phyloP scores from a whole-genome alignment of 768 basidiomycete genomes.

The Porpolomopsis calyptriformis region DNA sequence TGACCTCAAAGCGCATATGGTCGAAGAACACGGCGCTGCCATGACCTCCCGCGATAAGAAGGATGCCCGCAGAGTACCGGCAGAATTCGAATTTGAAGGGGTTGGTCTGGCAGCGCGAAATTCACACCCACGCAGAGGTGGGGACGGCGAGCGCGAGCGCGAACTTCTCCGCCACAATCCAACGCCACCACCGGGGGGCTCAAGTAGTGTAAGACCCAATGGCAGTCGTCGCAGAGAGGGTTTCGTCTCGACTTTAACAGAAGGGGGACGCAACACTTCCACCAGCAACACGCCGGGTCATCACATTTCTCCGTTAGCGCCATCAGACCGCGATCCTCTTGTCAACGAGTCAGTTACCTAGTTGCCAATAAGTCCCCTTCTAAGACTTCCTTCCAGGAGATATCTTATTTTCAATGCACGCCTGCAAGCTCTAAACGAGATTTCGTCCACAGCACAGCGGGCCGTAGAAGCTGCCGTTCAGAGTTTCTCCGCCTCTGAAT shows the following conservation, averaged over 20 bases:
- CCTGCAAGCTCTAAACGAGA: constrained; percentile 46
- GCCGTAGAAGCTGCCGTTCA: constrained; percentile 68
- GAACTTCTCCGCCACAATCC: constrained; percentile 25
- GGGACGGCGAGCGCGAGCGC: constrained; percentile 37
- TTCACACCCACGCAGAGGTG: constrained; percentile 34
- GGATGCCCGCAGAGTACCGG: constrained; percentile 57
- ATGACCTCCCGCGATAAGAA: constrained; percentile 62
- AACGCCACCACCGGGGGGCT: constrained; percentile 17
- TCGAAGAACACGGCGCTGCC: constrained; percentile 69
- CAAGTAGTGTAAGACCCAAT: constrained; percentile 16
- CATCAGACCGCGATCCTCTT: constrained; percentile 43
- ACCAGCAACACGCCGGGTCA: constrained; percentile 14
- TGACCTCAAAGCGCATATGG: constrained; percentile 87
- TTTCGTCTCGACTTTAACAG: constrained; percentile 52
- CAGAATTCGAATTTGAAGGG: constrained; percentile 58
- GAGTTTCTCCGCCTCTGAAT: constrained; percentile 67
- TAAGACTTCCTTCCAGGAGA: constrained; percentile 33
- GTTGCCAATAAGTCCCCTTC: not conserved
- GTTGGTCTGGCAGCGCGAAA: constrained; percentile 27
- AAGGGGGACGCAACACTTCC: constrained; percentile 1
- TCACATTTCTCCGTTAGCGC: constrained; percentile 30
- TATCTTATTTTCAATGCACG: constrained; percentile 56
- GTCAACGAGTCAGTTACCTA: constrained; percentile 38
- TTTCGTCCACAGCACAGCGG: constrained; percentile 46
- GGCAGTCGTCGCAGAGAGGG: constrained; percentile 46